These are phyloP conservation scores for Eucalyptus lansdowneana DNA, from an alignment of 345 rosid genomes.

Conservation along the genomic window DNA sequence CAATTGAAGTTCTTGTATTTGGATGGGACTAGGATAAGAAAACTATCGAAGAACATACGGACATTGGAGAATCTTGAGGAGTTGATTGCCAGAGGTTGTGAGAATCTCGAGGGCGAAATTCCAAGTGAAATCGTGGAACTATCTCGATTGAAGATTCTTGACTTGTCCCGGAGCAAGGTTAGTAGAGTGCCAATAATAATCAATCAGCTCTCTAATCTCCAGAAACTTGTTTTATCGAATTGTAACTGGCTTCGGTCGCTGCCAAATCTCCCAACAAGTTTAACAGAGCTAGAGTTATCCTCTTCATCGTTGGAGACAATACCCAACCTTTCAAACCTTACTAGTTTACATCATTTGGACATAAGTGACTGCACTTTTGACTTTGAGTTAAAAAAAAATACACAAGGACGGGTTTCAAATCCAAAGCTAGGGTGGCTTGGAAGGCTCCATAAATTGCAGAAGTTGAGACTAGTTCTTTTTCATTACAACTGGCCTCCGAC, in stretches of 20 bases:
- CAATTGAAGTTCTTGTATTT: background rate
- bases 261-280: background rate
- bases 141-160: background rate
- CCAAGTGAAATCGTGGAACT: background rate
- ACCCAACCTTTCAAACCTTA: background rate
- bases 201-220: background rate
- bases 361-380: background rate
- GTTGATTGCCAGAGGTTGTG: rapidly evolving
- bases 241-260: rapidly evolving
- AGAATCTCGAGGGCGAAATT: background rate
- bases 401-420: background rate
- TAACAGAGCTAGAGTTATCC: background rate
- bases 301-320: background rate
- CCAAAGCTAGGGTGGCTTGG: background rate
- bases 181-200: background rate
- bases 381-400: background rate
- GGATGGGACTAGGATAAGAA: background rate
- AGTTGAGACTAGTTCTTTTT: background rate
- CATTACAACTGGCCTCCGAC: background rate
- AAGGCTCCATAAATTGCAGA: background rate
- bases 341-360: background rate
- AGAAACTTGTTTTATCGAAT: background rate
- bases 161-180: background rate
- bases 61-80: background rate
- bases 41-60: background rate